Base-by-base conservation (phyloP, 805 yeast genomes). In the Wickerhamiella alocasiicola region DNA sequence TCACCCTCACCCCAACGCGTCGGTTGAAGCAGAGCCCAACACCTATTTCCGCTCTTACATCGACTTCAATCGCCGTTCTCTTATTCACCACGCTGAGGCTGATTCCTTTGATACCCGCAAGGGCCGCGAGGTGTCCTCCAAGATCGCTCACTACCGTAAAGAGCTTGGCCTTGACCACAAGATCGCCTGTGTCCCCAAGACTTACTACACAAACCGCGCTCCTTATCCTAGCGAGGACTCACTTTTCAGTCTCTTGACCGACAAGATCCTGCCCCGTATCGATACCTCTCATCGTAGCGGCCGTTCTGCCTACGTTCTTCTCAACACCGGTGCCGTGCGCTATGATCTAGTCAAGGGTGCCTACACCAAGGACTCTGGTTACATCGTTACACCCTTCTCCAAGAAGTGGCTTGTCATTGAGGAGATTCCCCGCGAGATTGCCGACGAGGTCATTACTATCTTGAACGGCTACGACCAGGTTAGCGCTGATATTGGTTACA, bases 311-410 rank as follows among this genome's bases (percentile, higher is more conserved):
- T 63, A 76, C 21, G 69, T 82, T 16, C 62, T 80, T 36, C 72
- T 84, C 42, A 85, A 85, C 55, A 79, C 94, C 0, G 95, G 95
- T 2, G 78, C 93, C 1, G 70, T 87, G 2, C 69, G 96, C 38
- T 87, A 82, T 54, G 95, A 87, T 57, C 61, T 85, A 35, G 81
- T 78, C 63, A 73, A 78, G 56, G 96, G 96, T 0, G 75, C 76
- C 4, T 85, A 78, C 56, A 85, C 94, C 0, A 63, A 63, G 34
- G 93, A 84, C 57, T 67, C 91, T 0, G 78, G 79, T 49, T 85
- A 69, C 54, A 81, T 79, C 29, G 80, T 85, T 1, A 76, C 93
- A 0, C 95, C 96, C 0, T 85, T 84, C 58, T 66, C 72, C 39
- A 85, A 85, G 53, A 69, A 69, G 37, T 87, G 95, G 95, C 70